A percentile compares a stretch with the other conserved stretches of the same genome.
Evolutionary conservation across 2,329 filamentous ascomycete genomes (phyloP).

Genomic region (Sclerotinia minor): DNA sequence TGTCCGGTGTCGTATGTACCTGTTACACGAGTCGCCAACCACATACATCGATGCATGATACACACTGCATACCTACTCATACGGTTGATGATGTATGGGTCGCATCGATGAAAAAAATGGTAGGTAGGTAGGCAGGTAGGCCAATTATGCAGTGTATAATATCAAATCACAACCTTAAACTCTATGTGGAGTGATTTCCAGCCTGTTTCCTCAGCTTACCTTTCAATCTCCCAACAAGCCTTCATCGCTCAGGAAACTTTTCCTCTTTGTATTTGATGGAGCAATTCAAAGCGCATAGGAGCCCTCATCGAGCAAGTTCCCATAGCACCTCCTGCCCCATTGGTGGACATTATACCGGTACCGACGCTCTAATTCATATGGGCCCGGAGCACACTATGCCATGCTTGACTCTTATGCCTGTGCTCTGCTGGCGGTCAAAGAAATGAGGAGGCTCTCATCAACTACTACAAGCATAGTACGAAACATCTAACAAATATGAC

Average conservation of each 20-base stretch:
- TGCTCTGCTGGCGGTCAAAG: constrained; percentile 26
- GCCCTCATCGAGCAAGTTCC: constrained; percentile 16
- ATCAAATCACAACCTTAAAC: constrained; percentile 15
- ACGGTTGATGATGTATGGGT: constrained; percentile 18
- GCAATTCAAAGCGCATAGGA: constrained; percentile 14
- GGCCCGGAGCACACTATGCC: constrained; percentile 23
- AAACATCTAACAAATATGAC: constrained; percentile 20
- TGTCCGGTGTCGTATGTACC: neutral
- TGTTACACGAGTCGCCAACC: constrained; percentile 10
- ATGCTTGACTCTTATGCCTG: constrained; percentile 19
- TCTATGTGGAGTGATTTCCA: constrained; percentile 15
- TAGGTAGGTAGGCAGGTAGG: neutral
- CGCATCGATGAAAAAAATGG: constrained; percentile 4
- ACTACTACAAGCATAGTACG: constrained; percentile 19
- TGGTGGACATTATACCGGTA: constrained; percentile 21
- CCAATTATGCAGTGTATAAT: constrained; percentile 20
- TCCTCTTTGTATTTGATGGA: constrained; percentile 16
- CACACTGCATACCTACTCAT: neutral
- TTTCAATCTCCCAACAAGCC: constrained; percentile 6
- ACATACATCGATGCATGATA: constrained; percentile 13
- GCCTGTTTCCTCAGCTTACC: constrained; percentile 1
- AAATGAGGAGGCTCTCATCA: constrained; percentile 23
- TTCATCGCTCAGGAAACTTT: constrained; percentile 20
- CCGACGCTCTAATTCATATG: constrained; percentile 11
- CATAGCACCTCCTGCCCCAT: constrained; percentile 12